Evolutionary conservation across 768 basidiomycete genomes (phyloP), one percentile per base, ranked within the genome.

Genomic region (Coprinopsis cinerea): DNA sequence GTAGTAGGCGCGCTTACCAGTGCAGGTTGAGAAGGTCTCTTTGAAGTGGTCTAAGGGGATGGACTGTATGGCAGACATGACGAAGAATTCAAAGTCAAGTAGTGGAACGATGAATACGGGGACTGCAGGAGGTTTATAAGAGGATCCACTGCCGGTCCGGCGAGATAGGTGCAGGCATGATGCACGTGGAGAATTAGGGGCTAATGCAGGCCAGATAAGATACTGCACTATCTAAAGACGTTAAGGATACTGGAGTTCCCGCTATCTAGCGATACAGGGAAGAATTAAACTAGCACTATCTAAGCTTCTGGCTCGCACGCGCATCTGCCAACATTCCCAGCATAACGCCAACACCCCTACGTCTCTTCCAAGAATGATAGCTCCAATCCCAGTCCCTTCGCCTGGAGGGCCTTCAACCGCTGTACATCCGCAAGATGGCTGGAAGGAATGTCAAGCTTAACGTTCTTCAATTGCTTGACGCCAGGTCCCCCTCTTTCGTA

Each of bases 41-140:
- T 64, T 40, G 55, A 82, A 85, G 6, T 67, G 57, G 27, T 77
- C 72, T 27, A 82, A 60, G 0, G 74, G 62, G 17, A 84, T 60
- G 11, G 53, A 57, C 53, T 75, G 62, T 55, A 23, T 40, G 37
- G 41, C 5, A 17, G 41, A 44, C 37, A 48, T 20, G 42, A 27
- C 27, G 44, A 46, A 28, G 20, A 24, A 46, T 43, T 26, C 36
- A 26, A n/a, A 22, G 46, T 20, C 20, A 34, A 25, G 18, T 27
- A 28, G 36, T 18, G 37, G 49, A 36, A 9, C 34, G 28, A 15
- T 49, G 48, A 17, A 45, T 53, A 47, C 24, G 36, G 18, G 18
- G 13, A 7, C 9, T 39, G 37, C 7, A 34, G n/a, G 9, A 34
- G n/a, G n/a, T n/a, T 32, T 39, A 39, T 39, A 10, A 39, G 6